Evolutionary conservation across 257 asterid species (phyloP).

Genomic region (Cinchona pubescens): DNA sequence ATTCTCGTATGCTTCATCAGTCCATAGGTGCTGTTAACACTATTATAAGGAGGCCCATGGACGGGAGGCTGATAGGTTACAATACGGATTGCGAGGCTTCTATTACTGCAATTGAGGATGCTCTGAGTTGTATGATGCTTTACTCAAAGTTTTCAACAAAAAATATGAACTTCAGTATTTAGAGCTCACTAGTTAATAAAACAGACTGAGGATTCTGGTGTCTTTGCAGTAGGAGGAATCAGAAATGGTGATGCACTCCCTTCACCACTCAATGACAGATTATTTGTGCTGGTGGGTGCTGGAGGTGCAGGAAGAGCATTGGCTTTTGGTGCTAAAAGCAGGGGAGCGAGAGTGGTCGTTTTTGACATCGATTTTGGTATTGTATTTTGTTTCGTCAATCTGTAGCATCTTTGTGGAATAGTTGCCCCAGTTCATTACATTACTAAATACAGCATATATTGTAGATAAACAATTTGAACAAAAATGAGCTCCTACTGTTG

Average conservation of each 20-base stretch:
- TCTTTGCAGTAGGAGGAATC: slow-evolving; percentile 26
- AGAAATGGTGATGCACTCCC: slow-evolving; percentile 26
- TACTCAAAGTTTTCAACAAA: not conserved
- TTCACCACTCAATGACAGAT: slow-evolving; percentile 39
- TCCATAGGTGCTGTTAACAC: slow-evolving; percentile 69
- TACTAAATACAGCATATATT: not conserved
- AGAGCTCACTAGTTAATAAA: not conserved
- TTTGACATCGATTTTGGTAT: slow-evolving; percentile 59
- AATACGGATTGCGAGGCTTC: slow-evolving; percentile 77
- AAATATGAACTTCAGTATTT: not conserved
- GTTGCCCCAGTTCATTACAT: not conserved
- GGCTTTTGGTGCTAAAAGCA: slow-evolving; percentile 58
- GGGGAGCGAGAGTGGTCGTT: slow-evolving; percentile 52
- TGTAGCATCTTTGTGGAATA: not conserved
- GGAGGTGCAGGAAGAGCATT: slow-evolving; percentile 84
- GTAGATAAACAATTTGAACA: no score
- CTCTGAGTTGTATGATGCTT: slow-evolving; percentile 39
- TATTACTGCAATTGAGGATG: slow-evolving; percentile 65
- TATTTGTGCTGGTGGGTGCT: slow-evolving; percentile 64
- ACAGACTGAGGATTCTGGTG: not conserved
- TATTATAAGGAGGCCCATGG: slow-evolving; percentile 44
- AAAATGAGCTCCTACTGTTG: not conserved
- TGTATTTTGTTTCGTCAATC: not conserved
- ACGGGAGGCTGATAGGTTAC: slow-evolving; percentile 65
- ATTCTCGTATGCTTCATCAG: slow-evolving; percentile 29